Percentiles rank a stretch among this genome's conserved stretches.
Conservation (phyloP, 257 asterid genomes). For the Nicotiana attenuata region DNA sequence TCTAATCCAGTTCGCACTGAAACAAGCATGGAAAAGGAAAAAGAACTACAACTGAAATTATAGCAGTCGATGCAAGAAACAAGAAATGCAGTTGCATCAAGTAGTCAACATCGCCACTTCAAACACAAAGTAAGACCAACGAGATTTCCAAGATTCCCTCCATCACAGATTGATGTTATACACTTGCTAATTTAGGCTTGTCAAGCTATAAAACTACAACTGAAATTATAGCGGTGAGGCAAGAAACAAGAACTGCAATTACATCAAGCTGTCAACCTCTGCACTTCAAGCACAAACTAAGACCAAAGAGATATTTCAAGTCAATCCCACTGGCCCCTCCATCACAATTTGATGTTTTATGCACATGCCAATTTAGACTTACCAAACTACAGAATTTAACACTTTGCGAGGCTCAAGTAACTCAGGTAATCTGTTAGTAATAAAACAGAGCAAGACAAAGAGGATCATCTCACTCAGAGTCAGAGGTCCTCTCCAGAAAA, state of each 20-base stretch:
- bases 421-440: background rate
- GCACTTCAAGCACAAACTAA: background rate
- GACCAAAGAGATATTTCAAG: background rate
- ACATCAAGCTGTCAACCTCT: background rate
- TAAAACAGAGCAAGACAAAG: background rate
- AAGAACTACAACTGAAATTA: background rate
- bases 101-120: background rate
- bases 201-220: background rate
- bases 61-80: background rate
- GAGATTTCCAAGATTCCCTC: background rate
- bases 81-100: background rate
- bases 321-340: background rate
- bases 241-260: background rate
- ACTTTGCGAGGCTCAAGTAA: background rate
- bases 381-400: background rate
- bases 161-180: background rate
- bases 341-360: background rate
- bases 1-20: conserved; percentile 18
- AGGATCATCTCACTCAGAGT: background rate
- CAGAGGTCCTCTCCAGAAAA: background rate
- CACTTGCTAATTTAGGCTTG: background rate
- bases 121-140: background rate
- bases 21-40: background rate
- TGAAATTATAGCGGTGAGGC: background rate
- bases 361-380: background rate